Conservation (phyloP, 2,329 filamentous ascomycete species). For the Hypoxylon sp. region DNA sequence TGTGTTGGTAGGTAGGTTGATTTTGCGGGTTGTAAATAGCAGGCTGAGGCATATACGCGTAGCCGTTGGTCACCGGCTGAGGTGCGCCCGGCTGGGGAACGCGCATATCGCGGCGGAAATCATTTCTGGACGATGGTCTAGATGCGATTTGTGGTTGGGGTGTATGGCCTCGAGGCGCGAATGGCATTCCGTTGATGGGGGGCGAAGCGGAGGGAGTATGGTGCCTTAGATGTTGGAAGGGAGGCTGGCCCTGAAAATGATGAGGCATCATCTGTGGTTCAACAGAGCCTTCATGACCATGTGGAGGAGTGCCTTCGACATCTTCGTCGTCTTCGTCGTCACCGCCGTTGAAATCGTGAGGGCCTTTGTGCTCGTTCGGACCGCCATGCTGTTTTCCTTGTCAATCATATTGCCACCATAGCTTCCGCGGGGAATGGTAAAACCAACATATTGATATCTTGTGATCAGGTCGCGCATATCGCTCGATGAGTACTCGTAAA, state of each 20-base stretch:
- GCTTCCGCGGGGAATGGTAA: slow-evolving; percentile 22
- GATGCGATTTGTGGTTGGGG: slow-evolving; percentile 84
- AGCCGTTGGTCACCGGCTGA: slow-evolving; percentile 76
- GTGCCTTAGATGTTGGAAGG: slow-evolving; percentile 87
- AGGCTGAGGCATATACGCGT: slow-evolving; percentile 87
- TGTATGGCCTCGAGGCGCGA: slow-evolving; percentile 81
- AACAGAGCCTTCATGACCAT: slow-evolving; percentile 69
- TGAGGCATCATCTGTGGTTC: slow-evolving; percentile 76
- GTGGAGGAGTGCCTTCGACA: slow-evolving; percentile 79
- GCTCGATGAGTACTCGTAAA: slow-evolving; percentile 96
- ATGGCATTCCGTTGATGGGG: slow-evolving; percentile 84
- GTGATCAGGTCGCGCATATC: slow-evolving; percentile 93
- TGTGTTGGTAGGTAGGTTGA: slow-evolving; percentile 60
- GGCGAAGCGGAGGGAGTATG: slow-evolving; percentile 89
- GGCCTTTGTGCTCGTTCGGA: slow-evolving; percentile 96
- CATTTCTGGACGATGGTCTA: slow-evolving; percentile 84
- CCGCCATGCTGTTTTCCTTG: slow-evolving; percentile 79
- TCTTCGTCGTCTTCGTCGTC: slow-evolving; percentile 89
- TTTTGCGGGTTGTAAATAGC: slow-evolving; percentile 83
- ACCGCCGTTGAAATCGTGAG: slow-evolving; percentile 89
- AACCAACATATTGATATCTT: slow-evolving; percentile 89
- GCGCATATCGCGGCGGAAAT: slow-evolving; percentile 81
- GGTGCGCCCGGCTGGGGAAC: slow-evolving; percentile 73
- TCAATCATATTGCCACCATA: slow-evolving; percentile 37
- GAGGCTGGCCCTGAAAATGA: slow-evolving; percentile 76